These are phyloP conservation scores for Maudiozyma humilis DNA, from an alignment of 1,139 yeast species.

Conservation along the genomic window DNA sequence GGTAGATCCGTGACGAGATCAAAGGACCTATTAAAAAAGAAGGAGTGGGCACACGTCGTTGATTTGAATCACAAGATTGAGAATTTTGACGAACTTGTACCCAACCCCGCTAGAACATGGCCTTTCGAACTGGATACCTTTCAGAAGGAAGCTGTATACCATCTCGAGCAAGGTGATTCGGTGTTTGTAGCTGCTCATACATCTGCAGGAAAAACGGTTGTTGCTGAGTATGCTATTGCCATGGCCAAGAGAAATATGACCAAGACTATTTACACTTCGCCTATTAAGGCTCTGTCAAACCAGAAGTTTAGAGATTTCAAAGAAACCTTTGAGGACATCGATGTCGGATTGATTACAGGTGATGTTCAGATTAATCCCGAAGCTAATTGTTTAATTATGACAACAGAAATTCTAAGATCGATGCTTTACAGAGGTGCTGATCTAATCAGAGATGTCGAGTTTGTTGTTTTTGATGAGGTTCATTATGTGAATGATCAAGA, in stretches of 20 bases:
- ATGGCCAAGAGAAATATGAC: slow-evolving; percentile 88
- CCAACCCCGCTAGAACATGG: slow-evolving; percentile 87
- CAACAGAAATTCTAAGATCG: slow-evolving; percentile 89
- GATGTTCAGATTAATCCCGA: slow-evolving; percentile 97
- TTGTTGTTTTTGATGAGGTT: slow-evolving; percentile 95
- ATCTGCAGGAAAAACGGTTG: slow-evolving; percentile 89
- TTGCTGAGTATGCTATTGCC: slow-evolving; percentile 90
- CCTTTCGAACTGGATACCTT: slow-evolving; percentile 92
- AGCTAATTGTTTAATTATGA: slow-evolving; percentile 94
- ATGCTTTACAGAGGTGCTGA: slow-evolving; percentile 97
- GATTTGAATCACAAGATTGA: slow-evolving; percentile 76
- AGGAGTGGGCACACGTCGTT: slow-evolving; percentile 92
- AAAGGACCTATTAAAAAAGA: slow-evolving; percentile 36
- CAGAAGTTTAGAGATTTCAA: slow-evolving; percentile 91
- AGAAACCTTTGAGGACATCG: slow-evolving; percentile 68
- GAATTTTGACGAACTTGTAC: slow-evolving; percentile 80
- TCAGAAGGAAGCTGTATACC: slow-evolving; percentile 95
- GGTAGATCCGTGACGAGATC: slow-evolving; percentile 35
- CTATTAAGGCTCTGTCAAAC: slow-evolving; percentile 84
- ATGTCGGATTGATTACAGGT: slow-evolving; percentile 93
- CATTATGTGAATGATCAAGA: slow-evolving; percentile 95
- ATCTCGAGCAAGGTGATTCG: slow-evolving; percentile 92
- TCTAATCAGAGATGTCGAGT: slow-evolving; percentile 90
- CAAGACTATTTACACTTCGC: slow-evolving; percentile 85
- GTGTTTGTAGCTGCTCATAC: slow-evolving; percentile 98